Evolutionary conservation across 2,329 filamentous ascomycete genomes (phyloP), one percentile per base, ranked within the genome.

Genomic region (Colletotrichum kahawae): DNA sequence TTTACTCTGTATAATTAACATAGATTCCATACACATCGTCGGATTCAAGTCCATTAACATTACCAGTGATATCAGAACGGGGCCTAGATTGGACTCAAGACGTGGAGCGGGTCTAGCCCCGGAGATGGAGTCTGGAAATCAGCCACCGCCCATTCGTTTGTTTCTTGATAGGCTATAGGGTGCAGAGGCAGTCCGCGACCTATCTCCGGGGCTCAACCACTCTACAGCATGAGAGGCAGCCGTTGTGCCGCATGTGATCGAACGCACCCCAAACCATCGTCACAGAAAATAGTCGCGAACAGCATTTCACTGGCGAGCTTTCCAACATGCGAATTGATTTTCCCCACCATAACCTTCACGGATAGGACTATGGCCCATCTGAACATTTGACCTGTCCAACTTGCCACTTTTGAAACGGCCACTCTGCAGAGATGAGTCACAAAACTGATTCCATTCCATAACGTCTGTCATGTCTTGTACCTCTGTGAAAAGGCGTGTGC

Each of bases 121-220:
- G n/a, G n/a, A n/a, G n/a, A n/a, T n/a, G n/a, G n/a, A n/a, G n/a
- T n/a, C n/a, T n/a, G n/a, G n/a, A n/a, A n/a, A n/a, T n/a, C n/a
- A n/a, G n/a, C n/a, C n/a, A n/a, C n/a, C n/a, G n/a, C n/a, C 1
- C 34, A 36, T 8, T 36, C 34, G 34, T 36, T 36, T 36, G 13
- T 2, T 36, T 16, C 0, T 4, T 36, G 3, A 24, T 24, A 1
- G 7, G 8, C 7, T 16, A 16, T 0, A 16, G 1, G 34, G 4
- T n/a, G 16, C 16, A 36, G 2, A 36, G 34, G 7, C 7, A 3
- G 1, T 43, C 7, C 1, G 1, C 16, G 16, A n/a, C 16, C 38
- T n/a, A n/a, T n/a, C 18, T 43, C 16, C 4, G 16, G 16, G 16
- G 0, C 38, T n/a, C 8, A n/a, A 43, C 10, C 8, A n/a, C 2